phyloP scores from a whole-genome alignment of 495 filamentous ascomycete genomes.

The Filosporella fistucella region DNA sequence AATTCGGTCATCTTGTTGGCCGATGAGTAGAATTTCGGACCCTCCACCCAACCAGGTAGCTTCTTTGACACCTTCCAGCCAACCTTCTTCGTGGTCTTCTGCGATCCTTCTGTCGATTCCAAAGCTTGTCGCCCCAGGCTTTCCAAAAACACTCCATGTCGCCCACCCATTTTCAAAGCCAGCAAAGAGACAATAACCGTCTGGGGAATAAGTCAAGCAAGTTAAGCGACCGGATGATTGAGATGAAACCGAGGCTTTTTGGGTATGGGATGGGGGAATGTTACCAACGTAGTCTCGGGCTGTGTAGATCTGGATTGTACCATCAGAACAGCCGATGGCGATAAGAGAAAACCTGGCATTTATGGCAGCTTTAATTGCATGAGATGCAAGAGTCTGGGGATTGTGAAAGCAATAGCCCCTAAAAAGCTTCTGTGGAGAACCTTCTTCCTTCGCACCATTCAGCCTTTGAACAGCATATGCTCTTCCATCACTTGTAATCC shows the following conservation, averaged over 20 bases:
- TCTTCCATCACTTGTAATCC: slow-evolving; percentile 86
- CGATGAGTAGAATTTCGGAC: slow-evolving; percentile 74
- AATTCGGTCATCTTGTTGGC: slow-evolving; percentile 64
- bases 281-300: slow-evolving; percentile 91
- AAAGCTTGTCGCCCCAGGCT: slow-evolving; percentile 79
- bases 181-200: slow-evolving; percentile 94
- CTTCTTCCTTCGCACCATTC: slow-evolving; percentile 26
- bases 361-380: slow-evolving; percentile 71
- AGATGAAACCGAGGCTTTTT: slow-evolving; percentile 59
- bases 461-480: slow-evolving; percentile 88
- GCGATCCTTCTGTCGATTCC: slow-evolving; percentile 59
- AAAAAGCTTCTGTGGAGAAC: slow-evolving; percentile 63
- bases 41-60: slow-evolving; percentile 85
- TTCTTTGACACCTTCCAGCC: slow-evolving; percentile 69
- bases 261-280: slow-evolving; percentile 81
- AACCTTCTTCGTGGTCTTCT: slow-evolving; percentile 55
- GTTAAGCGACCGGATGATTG: slow-evolving; percentile 63
- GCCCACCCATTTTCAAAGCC: slow-evolving; percentile 93
- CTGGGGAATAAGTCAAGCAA: slow-evolving; percentile 83
- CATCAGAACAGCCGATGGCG: slow-evolving; percentile 78
- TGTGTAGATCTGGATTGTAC: slow-evolving; percentile 79
- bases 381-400: slow-evolving; percentile 52
- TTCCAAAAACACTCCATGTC: slow-evolving; percentile 96
- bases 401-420: slow-evolving; percentile 86
- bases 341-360: slow-evolving; percentile 94